These are phyloP conservation scores for Cryptosporidium meleagridis DNA, from an alignment of 169 alveolate species.

Conservation along the genomic window DNA sequence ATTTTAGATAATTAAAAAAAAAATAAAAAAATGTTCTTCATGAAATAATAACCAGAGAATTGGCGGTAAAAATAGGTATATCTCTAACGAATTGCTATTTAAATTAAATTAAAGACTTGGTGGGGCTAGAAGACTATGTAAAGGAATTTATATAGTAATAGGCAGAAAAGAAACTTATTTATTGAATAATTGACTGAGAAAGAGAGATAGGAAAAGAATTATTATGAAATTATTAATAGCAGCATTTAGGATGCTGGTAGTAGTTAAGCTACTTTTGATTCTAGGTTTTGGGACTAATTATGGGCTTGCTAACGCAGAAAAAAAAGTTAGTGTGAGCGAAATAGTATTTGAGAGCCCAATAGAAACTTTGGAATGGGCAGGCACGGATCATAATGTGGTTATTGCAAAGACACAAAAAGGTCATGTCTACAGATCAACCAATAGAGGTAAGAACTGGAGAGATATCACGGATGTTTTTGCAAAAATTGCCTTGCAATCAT, in stretches of 20 bases:
- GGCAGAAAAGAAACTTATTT: not conserved
- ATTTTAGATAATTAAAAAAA: no score
- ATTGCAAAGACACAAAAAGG: constrained; percentile 86
- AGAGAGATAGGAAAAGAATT: not conserved
- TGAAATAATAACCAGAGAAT: not conserved
- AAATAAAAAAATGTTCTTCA: no score
- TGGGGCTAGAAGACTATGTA: constrained; percentile 7
- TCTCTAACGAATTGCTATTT: not conserved
- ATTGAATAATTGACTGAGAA: not conserved
- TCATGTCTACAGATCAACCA: constrained; percentile 83
- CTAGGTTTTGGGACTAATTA: constrained; percentile 36
- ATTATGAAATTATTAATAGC: not conserved
- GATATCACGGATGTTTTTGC: constrained; percentile 81
- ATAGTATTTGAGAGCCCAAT: constrained; percentile 86
- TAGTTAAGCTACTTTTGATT: constrained; percentile 13
- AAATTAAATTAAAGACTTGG: not conserved
- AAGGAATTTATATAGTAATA: not conserved
- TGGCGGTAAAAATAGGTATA: constrained; percentile 1
- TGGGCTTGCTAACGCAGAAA: constrained; percentile 75
- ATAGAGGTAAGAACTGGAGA: constrained; percentile 88
- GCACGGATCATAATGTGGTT: constrained; percentile 84
- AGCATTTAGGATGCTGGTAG: not conserved
- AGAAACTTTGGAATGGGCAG: constrained; percentile 88
- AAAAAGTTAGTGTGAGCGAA: constrained; percentile 89
- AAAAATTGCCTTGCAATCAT: not conserved